Conservation (phyloP, 2,329 filamentous ascomycete species). For the Penicillium concentricum region DNA sequence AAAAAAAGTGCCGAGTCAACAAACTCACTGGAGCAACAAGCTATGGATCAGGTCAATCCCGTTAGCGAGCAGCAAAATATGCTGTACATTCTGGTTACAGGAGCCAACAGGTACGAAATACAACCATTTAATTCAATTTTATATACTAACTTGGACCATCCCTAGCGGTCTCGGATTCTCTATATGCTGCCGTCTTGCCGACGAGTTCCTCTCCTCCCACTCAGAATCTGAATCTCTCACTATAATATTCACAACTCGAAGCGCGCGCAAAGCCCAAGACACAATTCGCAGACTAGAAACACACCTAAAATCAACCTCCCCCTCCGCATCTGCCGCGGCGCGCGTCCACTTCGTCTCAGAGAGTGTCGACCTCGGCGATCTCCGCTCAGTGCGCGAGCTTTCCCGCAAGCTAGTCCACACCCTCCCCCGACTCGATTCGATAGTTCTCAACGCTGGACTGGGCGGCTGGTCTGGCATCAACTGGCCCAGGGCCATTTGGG, state of each 20-base stretch:
- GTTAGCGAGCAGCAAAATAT: slow-evolving; percentile 22
- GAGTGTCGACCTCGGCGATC: slow-evolving; percentile 56
- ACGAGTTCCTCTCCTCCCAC: slow-evolving; percentile 76
- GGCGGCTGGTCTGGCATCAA: slow-evolving; percentile 81
- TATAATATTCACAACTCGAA: slow-evolving; percentile 81
- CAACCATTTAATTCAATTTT: not conserved
- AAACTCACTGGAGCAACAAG: slow-evolving; percentile 7
- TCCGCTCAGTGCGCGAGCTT: slow-evolving; percentile 56
- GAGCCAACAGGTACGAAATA: slow-evolving; percentile 71
- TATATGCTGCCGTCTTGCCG: slow-evolving; percentile 79
- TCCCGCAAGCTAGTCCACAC: slow-evolving; percentile 49
- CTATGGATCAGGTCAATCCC: slow-evolving; percentile 16
- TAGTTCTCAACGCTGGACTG: slow-evolving; percentile 85
- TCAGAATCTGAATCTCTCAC: slow-evolving; percentile 68
- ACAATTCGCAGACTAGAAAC: slow-evolving; percentile 65
- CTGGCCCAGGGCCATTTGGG: slow-evolving; percentile 61
- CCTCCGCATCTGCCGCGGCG: slow-evolving; percentile 42
- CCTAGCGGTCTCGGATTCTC: slow-evolving; percentile 80
- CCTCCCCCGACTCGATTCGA: slow-evolving; percentile 70
- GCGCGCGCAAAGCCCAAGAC: slow-evolving; percentile 68
- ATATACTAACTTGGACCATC: slow-evolving; percentile 11
- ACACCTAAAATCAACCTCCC: slow-evolving; percentile 54
- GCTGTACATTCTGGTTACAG: slow-evolving; percentile 68
- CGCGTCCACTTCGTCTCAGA: slow-evolving; percentile 56
- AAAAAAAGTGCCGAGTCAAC: slow-evolving; percentile 6